These are phyloP conservation scores for Fomitopsis schrenkii DNA, from an alignment of 1,284 basidiomycete genomes.

Conservation along the genomic window DNA sequence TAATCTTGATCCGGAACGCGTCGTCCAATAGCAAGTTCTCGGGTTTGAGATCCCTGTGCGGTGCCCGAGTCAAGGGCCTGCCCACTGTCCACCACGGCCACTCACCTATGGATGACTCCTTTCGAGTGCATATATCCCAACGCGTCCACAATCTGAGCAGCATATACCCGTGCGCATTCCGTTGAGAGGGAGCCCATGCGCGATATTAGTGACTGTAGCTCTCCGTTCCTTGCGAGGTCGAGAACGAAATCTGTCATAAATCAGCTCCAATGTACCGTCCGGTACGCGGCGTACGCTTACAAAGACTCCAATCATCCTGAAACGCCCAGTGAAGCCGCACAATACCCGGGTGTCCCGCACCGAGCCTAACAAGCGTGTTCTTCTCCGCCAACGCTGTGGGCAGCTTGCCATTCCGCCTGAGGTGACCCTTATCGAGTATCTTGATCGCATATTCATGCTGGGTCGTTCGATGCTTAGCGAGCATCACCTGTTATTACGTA, in stretches of 20 bases:
- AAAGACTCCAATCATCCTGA: constrained; percentile 81
- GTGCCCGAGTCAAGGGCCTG: not conserved
- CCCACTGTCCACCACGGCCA: constrained; percentile 1
- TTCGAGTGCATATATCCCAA: constrained; percentile 87
- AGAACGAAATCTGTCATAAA: constrained; percentile 78
- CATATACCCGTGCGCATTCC: constrained; percentile 74
- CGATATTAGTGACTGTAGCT: constrained; percentile 79
- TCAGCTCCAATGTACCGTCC: not conserved
- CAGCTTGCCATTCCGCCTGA: constrained; percentile 64
- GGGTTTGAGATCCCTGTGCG: constrained; percentile 77
- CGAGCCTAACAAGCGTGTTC: constrained; percentile 57
- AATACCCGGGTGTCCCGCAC: constrained; percentile 76
- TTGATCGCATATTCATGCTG: constrained; percentile 73
- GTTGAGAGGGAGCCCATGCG: constrained; percentile 80
- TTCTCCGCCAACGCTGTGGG: constrained; percentile 64
- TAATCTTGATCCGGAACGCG: constrained; percentile 86
- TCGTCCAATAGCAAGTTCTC: constrained; percentile 90
- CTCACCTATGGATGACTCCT: constrained; percentile 82
- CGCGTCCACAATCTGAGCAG: constrained; percentile 86
- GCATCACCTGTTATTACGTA: constrained; percentile 47
- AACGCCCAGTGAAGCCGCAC: constrained; percentile 81
- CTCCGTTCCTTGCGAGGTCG: constrained; percentile 87
- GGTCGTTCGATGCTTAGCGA: constrained; percentile 49
- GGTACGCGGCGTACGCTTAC: constrained; percentile 43
- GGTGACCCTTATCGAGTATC: constrained; percentile 72